These are phyloP conservation scores for Flaveria sonorensis DNA, from an alignment of 129 eudicot genomes.

Conservation along the genomic window DNA sequence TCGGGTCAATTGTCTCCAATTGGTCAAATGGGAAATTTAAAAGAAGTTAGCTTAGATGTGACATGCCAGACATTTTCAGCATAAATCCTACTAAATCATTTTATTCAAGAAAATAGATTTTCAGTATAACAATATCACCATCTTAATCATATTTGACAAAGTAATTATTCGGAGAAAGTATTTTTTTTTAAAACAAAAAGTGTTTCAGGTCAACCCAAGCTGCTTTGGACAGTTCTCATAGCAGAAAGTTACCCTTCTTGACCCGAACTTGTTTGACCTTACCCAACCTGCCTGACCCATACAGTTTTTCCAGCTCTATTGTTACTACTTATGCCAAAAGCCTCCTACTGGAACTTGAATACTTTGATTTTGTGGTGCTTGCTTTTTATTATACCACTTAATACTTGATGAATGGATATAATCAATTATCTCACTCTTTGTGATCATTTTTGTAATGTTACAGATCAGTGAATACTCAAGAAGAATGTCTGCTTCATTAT, in stretches of 20 bases:
- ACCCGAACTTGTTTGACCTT: neutral
- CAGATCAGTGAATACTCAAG: slow-evolving; percentile 90
- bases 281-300: neutral
- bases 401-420: neutral
- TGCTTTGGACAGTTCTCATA: neutral
- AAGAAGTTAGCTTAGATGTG: neutral
- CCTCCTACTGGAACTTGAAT: neutral
- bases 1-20: neutral
- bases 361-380: neutral
- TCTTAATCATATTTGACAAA: neutral
- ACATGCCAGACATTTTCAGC: neutral
- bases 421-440: slow-evolving; percentile 3
- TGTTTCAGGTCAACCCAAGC: neutral
- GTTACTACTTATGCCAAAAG: neutral
- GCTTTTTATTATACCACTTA: neutral
- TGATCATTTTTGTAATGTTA: slow-evolving; percentile 19
- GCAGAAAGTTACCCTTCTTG: neutral
- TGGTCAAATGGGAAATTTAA: neutral
- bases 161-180: neutral
- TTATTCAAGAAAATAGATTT: neutral
- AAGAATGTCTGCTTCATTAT: slow-evolving; percentile 79
- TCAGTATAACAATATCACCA: neutral
- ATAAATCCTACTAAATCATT: neutral
- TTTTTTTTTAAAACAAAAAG: neutral
- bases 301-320: neutral